Conservation (phyloP, 805 yeast genomes). For the Candida sakaeoensis region DNA sequence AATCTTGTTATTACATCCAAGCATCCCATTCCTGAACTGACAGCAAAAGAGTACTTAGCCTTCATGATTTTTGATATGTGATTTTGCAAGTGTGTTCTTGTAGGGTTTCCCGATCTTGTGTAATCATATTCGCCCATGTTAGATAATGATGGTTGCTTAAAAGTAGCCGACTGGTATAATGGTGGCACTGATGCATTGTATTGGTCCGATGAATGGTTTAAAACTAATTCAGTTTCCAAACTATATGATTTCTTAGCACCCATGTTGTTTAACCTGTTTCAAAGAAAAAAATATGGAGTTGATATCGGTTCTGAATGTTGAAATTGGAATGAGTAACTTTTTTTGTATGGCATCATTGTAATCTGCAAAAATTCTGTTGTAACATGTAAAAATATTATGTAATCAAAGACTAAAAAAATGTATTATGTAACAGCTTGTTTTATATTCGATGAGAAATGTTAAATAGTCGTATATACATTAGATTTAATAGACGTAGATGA, state of each 20-base stretch:
- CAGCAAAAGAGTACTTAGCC: conserved; percentile 76
- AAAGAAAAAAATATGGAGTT: neutral
- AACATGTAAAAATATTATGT: conserved; percentile 3
- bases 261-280: conserved; percentile 5
- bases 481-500: too few relatives aligned
- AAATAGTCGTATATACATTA: too few relatives aligned
- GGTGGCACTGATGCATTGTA: conserved; percentile 83
- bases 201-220: conserved; percentile 58
- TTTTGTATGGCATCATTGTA: conserved; percentile 4
- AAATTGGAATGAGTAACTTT: neutral
- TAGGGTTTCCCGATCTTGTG: conserved; percentile 92
- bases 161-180: conserved; percentile 90
- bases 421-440: too few relatives aligned
- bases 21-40: conserved; percentile 90
- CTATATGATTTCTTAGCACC: conserved; percentile 38
- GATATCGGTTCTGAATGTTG: neutral
- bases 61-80: conserved; percentile 77
- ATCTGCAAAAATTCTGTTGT: conserved; percentile 2
- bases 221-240: conserved; percentile 69
- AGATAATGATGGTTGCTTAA: conserved; percentile 70
- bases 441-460: neutral
- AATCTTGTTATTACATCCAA: conserved; percentile 78
- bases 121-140: conserved; percentile 72
- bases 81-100: conserved; percentile 74
- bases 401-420: neutral